Conservation (phyloP, 2,329 filamentous ascomycete genomes). For the Phialophora macrospora region DNA sequence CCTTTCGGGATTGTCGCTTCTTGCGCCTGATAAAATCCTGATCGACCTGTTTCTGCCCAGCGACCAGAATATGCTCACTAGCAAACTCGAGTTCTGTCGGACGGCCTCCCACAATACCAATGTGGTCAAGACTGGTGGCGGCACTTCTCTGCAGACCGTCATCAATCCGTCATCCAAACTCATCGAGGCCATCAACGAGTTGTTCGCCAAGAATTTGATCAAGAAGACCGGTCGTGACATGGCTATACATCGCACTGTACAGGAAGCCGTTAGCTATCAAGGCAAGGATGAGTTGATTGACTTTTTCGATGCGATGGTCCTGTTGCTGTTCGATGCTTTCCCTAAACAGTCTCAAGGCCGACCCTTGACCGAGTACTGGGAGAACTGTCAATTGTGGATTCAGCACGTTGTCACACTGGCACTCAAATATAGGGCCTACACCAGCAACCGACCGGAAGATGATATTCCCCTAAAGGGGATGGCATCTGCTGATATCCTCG, state of each 20-base stretch:
- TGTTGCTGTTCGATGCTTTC: constrained; percentile 20
- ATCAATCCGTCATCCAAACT: constrained; percentile 21
- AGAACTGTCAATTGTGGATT: constrained; percentile 18
- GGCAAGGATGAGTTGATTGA: constrained; percentile 17
- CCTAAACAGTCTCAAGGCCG: constrained; percentile 18
- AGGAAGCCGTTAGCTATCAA: constrained; percentile 23
- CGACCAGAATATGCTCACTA: constrained; percentile 11
- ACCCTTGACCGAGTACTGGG: constrained; percentile 15
- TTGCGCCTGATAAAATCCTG: constrained; percentile 19
- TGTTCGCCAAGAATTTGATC: constrained; percentile 15
- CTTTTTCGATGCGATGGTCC: constrained; percentile 17
- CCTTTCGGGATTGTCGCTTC: constrained; percentile 12
- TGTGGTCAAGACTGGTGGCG: not conserved
- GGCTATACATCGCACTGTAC: constrained; percentile 24
- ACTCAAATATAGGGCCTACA: constrained; percentile 10
- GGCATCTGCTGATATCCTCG: constrained; percentile 7
- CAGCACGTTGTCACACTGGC: constrained; percentile 20
- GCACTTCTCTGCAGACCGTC: constrained; percentile 19
- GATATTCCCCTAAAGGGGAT: constrained; percentile 14
- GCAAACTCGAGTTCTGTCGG: constrained; percentile 19
- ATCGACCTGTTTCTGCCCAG: constrained; percentile 22
- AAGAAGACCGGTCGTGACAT: constrained; percentile 10
- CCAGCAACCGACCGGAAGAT: constrained; percentile 1
- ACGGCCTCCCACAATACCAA: constrained; percentile 6
- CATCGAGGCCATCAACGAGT: constrained; percentile 16